These are phyloP conservation scores for Ganoderma multipileum DNA, from an alignment of 1,284 basidiomycete genomes.

Conservation along the genomic window DNA sequence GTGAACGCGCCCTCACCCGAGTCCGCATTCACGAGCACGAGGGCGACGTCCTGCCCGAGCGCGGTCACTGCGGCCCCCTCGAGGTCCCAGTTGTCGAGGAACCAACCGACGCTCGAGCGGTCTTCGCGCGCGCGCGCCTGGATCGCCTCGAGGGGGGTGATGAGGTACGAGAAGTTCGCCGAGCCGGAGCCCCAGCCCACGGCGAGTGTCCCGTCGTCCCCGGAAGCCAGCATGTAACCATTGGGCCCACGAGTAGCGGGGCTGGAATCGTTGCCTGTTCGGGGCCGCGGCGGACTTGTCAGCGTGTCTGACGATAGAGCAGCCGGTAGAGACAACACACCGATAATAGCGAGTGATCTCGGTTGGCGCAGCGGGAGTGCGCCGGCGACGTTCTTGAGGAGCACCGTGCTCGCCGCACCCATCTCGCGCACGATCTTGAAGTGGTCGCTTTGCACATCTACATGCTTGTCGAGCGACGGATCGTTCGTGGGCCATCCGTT, in stretches of 20 bases:
- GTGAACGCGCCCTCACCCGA: constrained; percentile 73
- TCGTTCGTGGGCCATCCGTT: constrained; percentile 64
- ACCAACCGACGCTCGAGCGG: constrained; percentile 54
- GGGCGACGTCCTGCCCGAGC: constrained; percentile 59
- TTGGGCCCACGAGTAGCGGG: constrained; percentile 77
- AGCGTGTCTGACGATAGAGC: too few relatives aligned
- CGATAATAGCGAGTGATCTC: constrained; percentile 65
- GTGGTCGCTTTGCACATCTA: constrained; percentile 82
- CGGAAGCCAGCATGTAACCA: constrained; percentile 65
- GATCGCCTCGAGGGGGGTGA: constrained; percentile 73
- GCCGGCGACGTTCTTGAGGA: constrained; percentile 70
- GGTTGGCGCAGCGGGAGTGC: too few relatives aligned
- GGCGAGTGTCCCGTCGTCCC: constrained; percentile 69
- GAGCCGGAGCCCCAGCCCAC: constrained; percentile 72
- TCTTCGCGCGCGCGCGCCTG: constrained; percentile 56
- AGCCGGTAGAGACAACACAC: constrained; percentile 32
- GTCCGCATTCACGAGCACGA: constrained; percentile 78
- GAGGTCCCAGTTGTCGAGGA: constrained; percentile 72
- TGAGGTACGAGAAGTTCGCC: constrained; percentile 36
- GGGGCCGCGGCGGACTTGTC: too few relatives aligned
- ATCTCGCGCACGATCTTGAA: constrained; percentile 74
- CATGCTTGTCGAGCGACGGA: too few relatives aligned
- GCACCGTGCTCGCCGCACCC: constrained; percentile 76
- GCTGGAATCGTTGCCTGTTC: constrained; percentile 60
- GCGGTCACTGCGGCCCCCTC: constrained; percentile 55